Base-by-base conservation (phyloP, 2,329 filamentous ascomycete genomes). In the Paecilomyces sp. region DNA sequence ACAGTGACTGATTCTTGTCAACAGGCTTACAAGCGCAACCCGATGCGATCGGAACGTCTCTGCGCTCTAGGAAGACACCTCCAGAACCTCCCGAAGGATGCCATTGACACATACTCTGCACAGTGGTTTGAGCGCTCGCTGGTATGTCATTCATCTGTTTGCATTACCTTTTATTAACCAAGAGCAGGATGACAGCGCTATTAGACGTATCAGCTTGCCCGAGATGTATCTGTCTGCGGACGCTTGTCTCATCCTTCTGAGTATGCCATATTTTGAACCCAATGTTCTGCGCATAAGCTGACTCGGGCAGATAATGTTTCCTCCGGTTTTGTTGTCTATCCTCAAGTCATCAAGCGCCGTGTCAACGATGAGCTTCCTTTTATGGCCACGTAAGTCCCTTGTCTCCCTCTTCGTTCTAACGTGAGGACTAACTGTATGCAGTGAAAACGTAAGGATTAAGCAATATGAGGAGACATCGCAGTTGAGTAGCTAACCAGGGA, bases 291-390 rank as follows among this genome's bases (percentile, higher is more conserved):
- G 82, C 85, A 3, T 91, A 64, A 33, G 8, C 77, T 88, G 7
- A 84, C 89, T 55, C 80, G 85, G 7, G 74, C 87, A 59, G 85
- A 90, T 71, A 91, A 91, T 66, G 83, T 91, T 54, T 82, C 81
- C 31, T 80, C 81, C 57, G 88, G 88, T 9, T 79, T 91, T 11
- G 87, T 90, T n/a, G 83, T 96, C 47, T 96, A 95, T 75, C 90
- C 90, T 25, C 82, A 84, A 59, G 81, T 86, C 59, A 91, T 95
- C 71, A 79, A 82, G 61, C 80, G 82, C 60, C 86, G 83, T 63
- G 80, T 95, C 54, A 82, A 86, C 66, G 83, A 87, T 62, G 90
- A 95, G 75, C 83, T 97, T 13, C 92, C 92, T 0, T 96, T 96
- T 77, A 95, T 93, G 88, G 83, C 86, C 7, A 92, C 87, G 7